A percentile compares a stretch with the other conserved stretches of the same genome.
These are phyloP conservation scores for Candida tammaniensis DNA, from an alignment of 805 yeast genomes.

Conservation along the genomic window DNA sequence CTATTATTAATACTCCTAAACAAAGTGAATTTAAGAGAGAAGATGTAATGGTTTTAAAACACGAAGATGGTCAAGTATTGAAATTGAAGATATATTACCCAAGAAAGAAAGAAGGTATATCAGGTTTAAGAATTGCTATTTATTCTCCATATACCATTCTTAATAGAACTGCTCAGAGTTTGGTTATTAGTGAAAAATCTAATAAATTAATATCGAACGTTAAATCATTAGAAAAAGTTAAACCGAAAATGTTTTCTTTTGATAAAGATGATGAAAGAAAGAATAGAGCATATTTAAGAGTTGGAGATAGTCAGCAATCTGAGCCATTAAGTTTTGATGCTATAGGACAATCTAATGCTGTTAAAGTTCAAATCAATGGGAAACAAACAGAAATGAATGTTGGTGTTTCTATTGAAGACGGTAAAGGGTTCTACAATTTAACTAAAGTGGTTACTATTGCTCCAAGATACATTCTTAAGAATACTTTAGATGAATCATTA, in stretches of 20 bases:
- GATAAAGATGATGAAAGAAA: slow-evolving; percentile 53
- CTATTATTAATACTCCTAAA: slow-evolving; percentile 63
- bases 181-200: slow-evolving; percentile 56
- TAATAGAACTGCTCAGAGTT: slow-evolving; percentile 71
- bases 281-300: slow-evolving; percentile 62
- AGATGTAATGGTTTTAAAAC: slow-evolving; percentile 46
- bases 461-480: slow-evolving; percentile 78
- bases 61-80: slow-evolving; percentile 65
- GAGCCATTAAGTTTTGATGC: slow-evolving; percentile 81
- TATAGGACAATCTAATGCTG: slow-evolving; percentile 73
- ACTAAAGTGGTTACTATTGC: slow-evolving; percentile 76
- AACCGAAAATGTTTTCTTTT: slow-evolving; percentile 85
- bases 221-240: slow-evolving; percentile 22
- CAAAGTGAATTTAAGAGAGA: slow-evolving; percentile 59
- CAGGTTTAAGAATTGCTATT: slow-evolving; percentile 65
- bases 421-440: slow-evolving; percentile 76
- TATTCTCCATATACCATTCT: slow-evolving; percentile 82
- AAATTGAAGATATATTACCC: slow-evolving; percentile 64
- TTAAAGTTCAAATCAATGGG: slow-evolving; percentile 44
- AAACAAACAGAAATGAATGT: slow-evolving; percentile 62
- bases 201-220: slow-evolving; percentile 47
- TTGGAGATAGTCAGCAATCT: slow-evolving; percentile 73
- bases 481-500: slow-evolving; percentile 54
- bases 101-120: slow-evolving; percentile 45
- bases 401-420: slow-evolving; percentile 76